Percentiles rank a stretch among this genome's conserved stretches.
phyloP scores from a whole-genome alignment of 768 basidiomycete genomes.

The Floccularia luteovirens region DNA sequence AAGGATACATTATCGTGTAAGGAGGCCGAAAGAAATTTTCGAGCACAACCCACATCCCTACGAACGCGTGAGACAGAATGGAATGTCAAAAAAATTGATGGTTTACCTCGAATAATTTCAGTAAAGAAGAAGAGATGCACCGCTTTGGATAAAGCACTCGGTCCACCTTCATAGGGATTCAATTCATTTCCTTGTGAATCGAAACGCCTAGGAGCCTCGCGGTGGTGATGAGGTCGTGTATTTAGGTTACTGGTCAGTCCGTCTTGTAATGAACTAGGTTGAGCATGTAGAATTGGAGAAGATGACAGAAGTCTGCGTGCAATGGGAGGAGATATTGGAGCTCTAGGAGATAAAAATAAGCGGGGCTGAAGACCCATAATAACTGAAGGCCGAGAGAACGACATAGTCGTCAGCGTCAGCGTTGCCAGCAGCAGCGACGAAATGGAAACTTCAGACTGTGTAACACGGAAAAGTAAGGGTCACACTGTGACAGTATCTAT shows the following conservation, averaged over 20 bases:
- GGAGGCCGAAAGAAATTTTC: slow-evolving; percentile 92
- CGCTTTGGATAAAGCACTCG: slow-evolving; percentile 92
- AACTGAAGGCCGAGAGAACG: slow-evolving; percentile 45
- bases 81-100: neutral
- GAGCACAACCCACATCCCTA: slow-evolving; percentile 97
- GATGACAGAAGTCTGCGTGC: slow-evolving; percentile 47
- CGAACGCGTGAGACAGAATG: slow-evolving; percentile 7
- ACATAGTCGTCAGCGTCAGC: slow-evolving; percentile 37
- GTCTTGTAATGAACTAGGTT: slow-evolving; percentile 25
- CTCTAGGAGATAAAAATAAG: slow-evolving; percentile 22
- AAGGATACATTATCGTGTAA: slow-evolving; percentile 98
- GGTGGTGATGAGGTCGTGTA: slow-evolving; percentile 18
- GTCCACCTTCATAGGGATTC: slow-evolving; percentile 71
- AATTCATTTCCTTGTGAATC: slow-evolving; percentile 44
- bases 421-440: slow-evolving; percentile 37
- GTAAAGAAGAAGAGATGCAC: slow-evolving; percentile 98
- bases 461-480: slow-evolving; percentile 14
- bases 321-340: slow-evolving; percentile 25
- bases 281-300: slow-evolving; percentile 26
- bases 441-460: slow-evolving; percentile 12
- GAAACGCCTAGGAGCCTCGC: slow-evolving; percentile 13
- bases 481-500: slow-evolving; percentile 15
- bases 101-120: slow-evolving; percentile 89
- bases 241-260: slow-evolving; percentile 28
- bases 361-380: slow-evolving; percentile 46